These are phyloP conservation scores for Circinella minor DNA, from an alignment of 371 early-diverging fungal genomes.

Conservation along the genomic window DNA sequence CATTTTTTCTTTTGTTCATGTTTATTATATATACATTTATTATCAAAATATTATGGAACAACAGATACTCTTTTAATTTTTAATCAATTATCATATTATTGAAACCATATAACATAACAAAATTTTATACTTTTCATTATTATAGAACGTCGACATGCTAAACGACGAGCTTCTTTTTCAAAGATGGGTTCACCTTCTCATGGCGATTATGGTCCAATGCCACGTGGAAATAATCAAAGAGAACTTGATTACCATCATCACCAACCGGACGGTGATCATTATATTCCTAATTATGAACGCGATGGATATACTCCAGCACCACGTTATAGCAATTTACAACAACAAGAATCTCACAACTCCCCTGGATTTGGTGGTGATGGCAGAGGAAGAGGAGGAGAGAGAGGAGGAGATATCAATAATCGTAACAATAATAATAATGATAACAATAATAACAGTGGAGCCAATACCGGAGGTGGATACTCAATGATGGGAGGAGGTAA, in stretches of 20 bases:
- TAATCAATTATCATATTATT: too few species aligned
- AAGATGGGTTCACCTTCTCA: constrained; percentile 26
- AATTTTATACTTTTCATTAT: background rate
- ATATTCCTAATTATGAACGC: constrained; percentile 85
- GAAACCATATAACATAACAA: too few species aligned
- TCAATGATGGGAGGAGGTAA: constrained; percentile 12
- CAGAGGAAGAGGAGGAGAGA: too few species aligned
- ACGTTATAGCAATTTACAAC: constrained; percentile 48
- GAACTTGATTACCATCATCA: constrained; percentile 32
- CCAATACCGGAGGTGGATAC: constrained; percentile 1
- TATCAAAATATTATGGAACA: too few species aligned
- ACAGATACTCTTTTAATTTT: too few species aligned
- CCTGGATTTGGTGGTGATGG: constrained; percentile 8
- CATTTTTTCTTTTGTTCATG: background rate
- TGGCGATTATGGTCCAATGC: constrained; percentile 12
- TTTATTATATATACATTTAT: too few species aligned
- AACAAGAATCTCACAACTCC: constrained; percentile 21
- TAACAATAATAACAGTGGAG: too few species aligned
- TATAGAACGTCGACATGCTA: constrained; percentile 56
- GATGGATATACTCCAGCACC: constrained; percentile 78
- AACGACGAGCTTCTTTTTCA: constrained; percentile 56
- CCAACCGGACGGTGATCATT: constrained; percentile 69
- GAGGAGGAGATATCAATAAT: too few species aligned
- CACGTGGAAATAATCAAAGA: constrained; percentile 18
- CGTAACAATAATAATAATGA: too few species aligned